Evolutionary conservation across 2,329 filamentous ascomycete species (phyloP).

Genomic region (Nothophaeocryptopus gaeumannii): DNA sequence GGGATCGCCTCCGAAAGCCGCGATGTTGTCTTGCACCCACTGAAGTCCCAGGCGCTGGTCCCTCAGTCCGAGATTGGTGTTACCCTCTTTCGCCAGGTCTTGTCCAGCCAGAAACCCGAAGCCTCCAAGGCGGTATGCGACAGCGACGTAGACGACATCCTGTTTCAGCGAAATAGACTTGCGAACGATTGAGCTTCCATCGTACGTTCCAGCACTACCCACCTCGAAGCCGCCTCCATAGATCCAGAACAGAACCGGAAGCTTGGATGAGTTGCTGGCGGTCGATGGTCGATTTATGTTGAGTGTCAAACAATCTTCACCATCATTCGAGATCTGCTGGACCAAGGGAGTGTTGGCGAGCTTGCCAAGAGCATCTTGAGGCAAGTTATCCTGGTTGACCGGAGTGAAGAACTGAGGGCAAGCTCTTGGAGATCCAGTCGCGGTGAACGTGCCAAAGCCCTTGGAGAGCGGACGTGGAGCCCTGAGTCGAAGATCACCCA

Average conservation of each 20-base stretch:
- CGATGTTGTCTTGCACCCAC: slow-evolving; percentile 53
- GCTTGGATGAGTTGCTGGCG: slow-evolving; percentile 36
- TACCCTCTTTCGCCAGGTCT: slow-evolving; percentile 35
- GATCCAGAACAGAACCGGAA: slow-evolving; percentile 51
- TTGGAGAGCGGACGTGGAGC: slow-evolving; percentile 62
- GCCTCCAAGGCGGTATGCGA: slow-evolving; percentile 60
- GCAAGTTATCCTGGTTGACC: slow-evolving; percentile 39
- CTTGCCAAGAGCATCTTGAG: slow-evolving; percentile 37
- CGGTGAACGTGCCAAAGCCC: slow-evolving; percentile 60
- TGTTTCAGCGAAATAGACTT: slow-evolving; percentile 51
- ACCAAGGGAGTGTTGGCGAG: slow-evolving; percentile 41
- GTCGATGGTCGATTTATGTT: slow-evolving; percentile 41
- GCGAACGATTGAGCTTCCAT: slow-evolving; percentile 40
- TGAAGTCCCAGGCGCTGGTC: slow-evolving; percentile 33
- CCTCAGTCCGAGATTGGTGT: slow-evolving; percentile 35
- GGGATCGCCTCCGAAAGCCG: slow-evolving; percentile 58
- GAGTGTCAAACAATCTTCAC: slow-evolving; percentile 43
- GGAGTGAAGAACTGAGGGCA: slow-evolving; percentile 65
- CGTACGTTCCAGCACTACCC: slow-evolving; percentile 41
- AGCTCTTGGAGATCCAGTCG: slow-evolving; percentile 56
- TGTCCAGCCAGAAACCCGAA: slow-evolving; percentile 37
- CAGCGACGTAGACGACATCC: slow-evolving; percentile 70
- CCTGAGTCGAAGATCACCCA: slow-evolving; percentile 64
- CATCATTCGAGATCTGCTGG: slow-evolving; percentile 36
- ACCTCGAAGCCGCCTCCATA: slow-evolving; percentile 46